These are phyloP conservation scores for Fusarium globosum DNA, from an alignment of 2,329 filamentous ascomycete species.

Conservation along the genomic window DNA sequence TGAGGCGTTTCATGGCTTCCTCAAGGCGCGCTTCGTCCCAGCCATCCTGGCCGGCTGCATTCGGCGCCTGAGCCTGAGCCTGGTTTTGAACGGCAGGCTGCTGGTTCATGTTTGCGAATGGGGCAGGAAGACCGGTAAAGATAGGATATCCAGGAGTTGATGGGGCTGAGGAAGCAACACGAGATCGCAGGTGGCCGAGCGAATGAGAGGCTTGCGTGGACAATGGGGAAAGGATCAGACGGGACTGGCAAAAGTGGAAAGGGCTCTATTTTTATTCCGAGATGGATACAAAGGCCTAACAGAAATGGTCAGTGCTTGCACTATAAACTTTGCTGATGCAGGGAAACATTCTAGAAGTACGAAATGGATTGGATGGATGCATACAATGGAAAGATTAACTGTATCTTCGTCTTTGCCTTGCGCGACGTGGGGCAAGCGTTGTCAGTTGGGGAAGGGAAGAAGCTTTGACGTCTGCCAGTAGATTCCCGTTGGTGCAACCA, in stretches of 20 bases:
- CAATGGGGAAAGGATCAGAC: constrained; percentile 11
- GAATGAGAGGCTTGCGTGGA: constrained; percentile 12
- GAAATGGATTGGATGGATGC: constrained; percentile 9
- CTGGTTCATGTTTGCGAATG: constrained; percentile 35
- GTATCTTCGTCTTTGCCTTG: constrained; percentile 25
- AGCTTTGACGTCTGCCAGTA: constrained; percentile 36
- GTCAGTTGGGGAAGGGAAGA: constrained; percentile 23
- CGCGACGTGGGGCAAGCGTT: constrained; percentile 35
- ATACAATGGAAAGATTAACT: constrained; percentile 15
- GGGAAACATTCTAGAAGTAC: constrained; percentile 39
- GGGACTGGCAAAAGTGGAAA: constrained; percentile 15
- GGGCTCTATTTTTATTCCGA: constrained; percentile 21
- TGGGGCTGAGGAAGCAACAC: constrained; percentile 30
- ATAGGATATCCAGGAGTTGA: constrained; percentile 17
- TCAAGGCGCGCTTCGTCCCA: constrained; percentile 63
- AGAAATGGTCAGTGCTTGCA: constrained; percentile 3
- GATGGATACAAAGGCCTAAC: constrained; percentile 1
- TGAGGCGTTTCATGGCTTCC: constrained; percentile 61
- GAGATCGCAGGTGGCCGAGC: constrained; percentile 20
- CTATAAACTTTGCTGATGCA: constrained; percentile 6
- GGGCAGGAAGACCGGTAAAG: constrained; percentile 3
- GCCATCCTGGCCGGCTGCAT: constrained; percentile 45
- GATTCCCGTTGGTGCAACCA: constrained; percentile 26
- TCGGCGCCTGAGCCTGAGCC: constrained; percentile 32
- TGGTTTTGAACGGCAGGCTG: constrained; percentile 33